Evolutionary conservation across 345 rosid species (phyloP).

Genomic region (Orychophragmus violaceus): DNA sequence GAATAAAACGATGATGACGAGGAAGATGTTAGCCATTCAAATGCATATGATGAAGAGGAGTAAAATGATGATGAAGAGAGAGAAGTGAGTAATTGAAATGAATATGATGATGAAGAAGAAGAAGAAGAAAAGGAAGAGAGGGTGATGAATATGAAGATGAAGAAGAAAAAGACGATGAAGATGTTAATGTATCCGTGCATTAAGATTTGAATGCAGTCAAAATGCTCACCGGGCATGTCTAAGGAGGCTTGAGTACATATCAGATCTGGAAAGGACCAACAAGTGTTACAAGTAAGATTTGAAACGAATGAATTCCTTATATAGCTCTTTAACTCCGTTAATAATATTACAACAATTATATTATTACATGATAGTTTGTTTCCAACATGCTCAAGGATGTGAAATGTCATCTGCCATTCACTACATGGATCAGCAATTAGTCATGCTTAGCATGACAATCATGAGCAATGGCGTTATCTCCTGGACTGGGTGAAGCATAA

Average conservation of each 20-base stretch:
- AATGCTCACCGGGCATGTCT: constrained; percentile 55
- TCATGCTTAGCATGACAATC: constrained; percentile 63
- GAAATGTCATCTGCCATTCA: constrained; percentile 57
- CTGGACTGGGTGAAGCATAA: too few relatives aligned
- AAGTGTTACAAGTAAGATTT: constrained; percentile 45
- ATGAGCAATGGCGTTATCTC: too few relatives aligned
- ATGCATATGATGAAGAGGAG: too few relatives aligned
- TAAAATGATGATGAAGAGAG: too few relatives aligned
- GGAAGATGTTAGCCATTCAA: too few relatives aligned
- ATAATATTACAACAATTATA: background rate
- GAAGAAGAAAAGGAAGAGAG: too few relatives aligned
- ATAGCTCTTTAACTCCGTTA: background rate
- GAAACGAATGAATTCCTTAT: background rate
- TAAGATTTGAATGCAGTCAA: constrained; percentile 44
- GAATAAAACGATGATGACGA: too few relatives aligned
- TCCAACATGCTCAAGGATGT: constrained; percentile 57
- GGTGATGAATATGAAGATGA: too few relatives aligned
- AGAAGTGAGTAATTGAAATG: too few relatives aligned
- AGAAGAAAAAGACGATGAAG: too few relatives aligned
- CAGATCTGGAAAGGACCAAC: constrained; percentile 57
- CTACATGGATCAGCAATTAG: constrained; percentile 52
- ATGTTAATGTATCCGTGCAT: too few relatives aligned
- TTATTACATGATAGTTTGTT: background rate
- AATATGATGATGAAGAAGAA: too few relatives aligned
- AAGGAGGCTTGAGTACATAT: constrained; percentile 55